Conservation (phyloP, 129 eudicot genomes). For the Lactuca saligna region DNA sequence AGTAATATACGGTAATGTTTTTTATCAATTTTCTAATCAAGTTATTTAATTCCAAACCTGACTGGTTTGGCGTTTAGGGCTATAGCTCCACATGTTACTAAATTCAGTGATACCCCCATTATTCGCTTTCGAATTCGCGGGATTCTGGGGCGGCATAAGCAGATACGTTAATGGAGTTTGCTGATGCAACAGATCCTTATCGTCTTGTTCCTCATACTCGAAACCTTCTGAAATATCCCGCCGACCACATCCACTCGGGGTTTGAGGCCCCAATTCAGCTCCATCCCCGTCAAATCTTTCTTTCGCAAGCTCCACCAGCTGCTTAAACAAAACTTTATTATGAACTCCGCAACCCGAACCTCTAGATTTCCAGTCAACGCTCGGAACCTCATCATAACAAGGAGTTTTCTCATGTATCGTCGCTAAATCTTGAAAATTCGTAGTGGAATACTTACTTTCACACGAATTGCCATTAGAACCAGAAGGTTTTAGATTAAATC, state of each 20-base stretch:
- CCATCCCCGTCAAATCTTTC: conserved; percentile 40
- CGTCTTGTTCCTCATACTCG: conserved; percentile 30
- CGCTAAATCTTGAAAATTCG: conserved; percentile 16
- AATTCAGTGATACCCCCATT: conserved; percentile 18
- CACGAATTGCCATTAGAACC: conserved; percentile 23
- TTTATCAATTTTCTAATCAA: not conserved
- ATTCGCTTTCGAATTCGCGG: conserved; percentile 9
- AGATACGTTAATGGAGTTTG: conserved; percentile 51
- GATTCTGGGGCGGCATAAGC: conserved; percentile 34
- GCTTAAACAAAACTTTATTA: conserved; percentile 52
- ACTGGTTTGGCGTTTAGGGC: conserved; percentile 33
- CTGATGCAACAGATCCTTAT: conserved; percentile 33
- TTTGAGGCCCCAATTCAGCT: conserved; percentile 33
- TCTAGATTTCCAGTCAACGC: conserved; percentile 23
- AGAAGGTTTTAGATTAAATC: conserved; percentile 37
- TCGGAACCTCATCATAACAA: conserved; percentile 37
- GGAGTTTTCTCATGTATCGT: conserved; percentile 3
- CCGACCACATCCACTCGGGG: conserved; percentile 28
- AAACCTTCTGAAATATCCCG: conserved; percentile 19
- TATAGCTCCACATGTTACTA: conserved; percentile 31
- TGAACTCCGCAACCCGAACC: conserved; percentile 41
- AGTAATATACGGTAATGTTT: not conserved
- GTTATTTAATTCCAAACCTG: conserved; percentile 30
- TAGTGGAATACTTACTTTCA: conserved; percentile 23
- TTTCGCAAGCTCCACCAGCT: conserved; percentile 52